phyloP scores from a whole-genome alignment of 2,329 filamentous ascomycete genomes.

The Grosmannia serpens region DNA sequence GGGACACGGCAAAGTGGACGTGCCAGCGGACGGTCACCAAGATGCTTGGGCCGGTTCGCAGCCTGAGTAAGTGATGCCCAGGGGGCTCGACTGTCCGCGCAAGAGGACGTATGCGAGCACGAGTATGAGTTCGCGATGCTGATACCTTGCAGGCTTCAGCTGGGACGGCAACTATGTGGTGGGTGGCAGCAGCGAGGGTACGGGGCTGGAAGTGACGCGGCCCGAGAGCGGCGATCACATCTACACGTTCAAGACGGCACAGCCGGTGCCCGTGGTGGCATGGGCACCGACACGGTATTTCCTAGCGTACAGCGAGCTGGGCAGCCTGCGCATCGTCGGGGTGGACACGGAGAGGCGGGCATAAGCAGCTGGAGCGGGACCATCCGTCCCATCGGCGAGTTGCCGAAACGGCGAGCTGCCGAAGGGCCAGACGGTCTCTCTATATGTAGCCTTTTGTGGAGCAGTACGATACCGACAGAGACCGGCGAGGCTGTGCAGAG shows the following conservation, averaged over 20 bases:
- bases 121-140: not conserved
- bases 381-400: too few relatives aligned
- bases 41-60: slow-evolving; percentile 59
- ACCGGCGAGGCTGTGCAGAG: not conserved
- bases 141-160: slow-evolving; percentile 46
- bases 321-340: slow-evolving; percentile 57
- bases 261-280: slow-evolving; percentile 53
- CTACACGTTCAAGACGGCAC: slow-evolving; percentile 57
- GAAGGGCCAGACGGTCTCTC: too few relatives aligned
- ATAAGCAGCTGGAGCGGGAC: not conserved
- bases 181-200: slow-evolving; percentile 61
- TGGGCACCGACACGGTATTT: slow-evolving; percentile 69
- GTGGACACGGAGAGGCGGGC: slow-evolving; percentile 29
- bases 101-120: too few relatives aligned
- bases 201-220: slow-evolving; percentile 58
- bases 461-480: not conserved
- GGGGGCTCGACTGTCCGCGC: too few relatives aligned
- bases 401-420: too few relatives aligned
- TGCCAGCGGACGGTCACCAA: slow-evolving; percentile 60
- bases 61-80: slow-evolving; percentile 40
- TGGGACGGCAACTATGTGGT: slow-evolving; percentile 68
- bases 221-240: slow-evolving; percentile 64
- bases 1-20: slow-evolving; percentile 69
- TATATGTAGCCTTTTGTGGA: too few relatives aligned
- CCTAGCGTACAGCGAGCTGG: slow-evolving; percentile 61